Evolutionary conservation across 805 yeast genomes (phyloP), one percentile per base, ranked within the genome.

Genomic region (Candida ulmi): DNA sequence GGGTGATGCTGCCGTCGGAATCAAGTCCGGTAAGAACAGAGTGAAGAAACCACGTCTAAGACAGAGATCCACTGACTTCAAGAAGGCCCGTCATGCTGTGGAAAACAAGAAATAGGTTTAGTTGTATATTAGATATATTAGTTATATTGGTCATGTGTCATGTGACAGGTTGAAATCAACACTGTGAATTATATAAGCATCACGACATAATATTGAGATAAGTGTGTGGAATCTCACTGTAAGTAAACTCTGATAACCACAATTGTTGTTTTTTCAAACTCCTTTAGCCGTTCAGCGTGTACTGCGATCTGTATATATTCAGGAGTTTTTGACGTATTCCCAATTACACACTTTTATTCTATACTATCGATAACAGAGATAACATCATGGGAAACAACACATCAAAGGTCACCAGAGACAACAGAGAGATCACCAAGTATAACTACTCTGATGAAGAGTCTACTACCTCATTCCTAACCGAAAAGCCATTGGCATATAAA

Each of bases 1-100:
- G 61, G 88, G 87, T 21, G 76, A 69, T 38, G 67, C 63, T 41
- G 71, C 79, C 26, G 69, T 69, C 23, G 86, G 90, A 19, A 66
- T 80, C 48, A 73, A 79, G 60, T 77, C 76, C 40, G 78, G 76
- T 50, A 67, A 62, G 52, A 69, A 64, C 57, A 61, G 71, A 52
- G 64, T 71, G 18, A 68, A 68, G 55, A 63, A 69, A 35, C 74
- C 74, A 33, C 66, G 74, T 53, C 69, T 68, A 39, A 68, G 69
- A 24, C 62, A 67, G 49, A 66, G 72, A 57, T 68, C 73, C 5
- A 56, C 60, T 8, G 71, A 68, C 21, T 66, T 63, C 53, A 68
- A 62, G 43, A 61, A 62, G 34, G 54, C 59, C 15, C 39, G 42
- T 26, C 38, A 36, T n/a, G 19, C 36, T 31, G 25, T 18, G 19